Evolutionary conservation across 331 rosid genomes (phyloP), one percentile per base, ranked within the genome.

Genomic region (Acacia pycnantha): DNA sequence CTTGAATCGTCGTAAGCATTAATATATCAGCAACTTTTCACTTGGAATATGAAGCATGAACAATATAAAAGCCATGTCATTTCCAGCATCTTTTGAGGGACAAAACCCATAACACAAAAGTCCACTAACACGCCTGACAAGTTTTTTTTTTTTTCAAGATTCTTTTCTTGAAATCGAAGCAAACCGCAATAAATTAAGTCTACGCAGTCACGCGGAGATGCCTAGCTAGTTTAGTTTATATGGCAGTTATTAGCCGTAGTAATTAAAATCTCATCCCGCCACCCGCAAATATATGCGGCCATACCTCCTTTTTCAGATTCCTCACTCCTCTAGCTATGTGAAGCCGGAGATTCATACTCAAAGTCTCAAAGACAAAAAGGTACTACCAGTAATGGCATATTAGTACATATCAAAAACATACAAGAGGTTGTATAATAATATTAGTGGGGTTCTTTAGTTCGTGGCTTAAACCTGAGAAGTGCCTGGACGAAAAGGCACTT

Each of bases 401-500:
- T n/a, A 56, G 62, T n/a, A n/a, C 44, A 35, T 24, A 74, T 35
- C 21, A 74, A 74, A 13, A 9, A 53, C 46, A 51, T 2, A 11
- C 2, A 47, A 18, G 61, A 18, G 61, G 11, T 19, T 2, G 61
- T 16, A 21, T 12, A 3, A 47, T 47, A 11, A 47, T 74, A 62
- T 27, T 13, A 53, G 66, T 74, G 75, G 65, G 78, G 67, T 53
- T 54, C 78, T 35, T 43, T 5, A 33, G 48, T 53, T 74, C 41
- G 67, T 35, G 78, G 78, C 37, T 66, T 53, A 74, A 53, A 53
- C 78, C 21, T 74, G 67, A 74, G 78, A 74, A 53, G 67, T 53
- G 67, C 50, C 67, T 22, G 46, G 79, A 75, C 79, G 79, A 53
- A 75, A 75, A 75, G 79, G 68, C 79, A 15, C 40, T 27, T 46